A percentile compares a stretch with the other conserved stretches of the same genome.
Conservation (phyloP, 164 flowering plant species). For the Magnolia sinica region DNA sequence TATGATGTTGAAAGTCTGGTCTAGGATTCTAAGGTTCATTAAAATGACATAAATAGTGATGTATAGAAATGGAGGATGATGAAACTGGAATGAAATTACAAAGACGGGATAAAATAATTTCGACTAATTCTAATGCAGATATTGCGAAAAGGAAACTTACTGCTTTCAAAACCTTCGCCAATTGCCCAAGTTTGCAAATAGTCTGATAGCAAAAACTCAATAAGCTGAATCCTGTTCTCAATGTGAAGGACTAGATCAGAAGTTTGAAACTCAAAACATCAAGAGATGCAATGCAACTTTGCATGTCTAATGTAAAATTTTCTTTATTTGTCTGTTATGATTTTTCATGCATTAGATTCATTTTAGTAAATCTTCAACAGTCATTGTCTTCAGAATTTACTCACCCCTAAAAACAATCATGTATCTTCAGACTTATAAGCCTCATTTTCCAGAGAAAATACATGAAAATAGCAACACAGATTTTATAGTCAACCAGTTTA, state of each 20-base stretch:
- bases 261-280: not conserved
- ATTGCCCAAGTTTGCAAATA: constrained; percentile 55
- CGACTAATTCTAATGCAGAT: not conserved
- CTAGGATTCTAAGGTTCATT: no score
- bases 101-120: not conserved
- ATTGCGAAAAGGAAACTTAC: constrained; percentile 34
- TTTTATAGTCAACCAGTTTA: no score
- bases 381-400: no score
- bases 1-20: no score
- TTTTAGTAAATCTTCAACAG: no score
- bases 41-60: no score
- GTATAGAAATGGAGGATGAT: not conserved
- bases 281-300: not conserved
- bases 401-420: no score
- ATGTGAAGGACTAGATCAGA: not conserved
- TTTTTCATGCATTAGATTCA: no score
- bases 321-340: no score
- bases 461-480: no score
- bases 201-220: constrained; percentile 72
- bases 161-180: constrained; percentile 43
- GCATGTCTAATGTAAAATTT: not conserved
- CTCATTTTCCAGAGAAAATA: no score
- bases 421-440: no score
- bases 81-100: not conserved
- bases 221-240: constrained; percentile 79